A percentile compares a stretch with the other conserved stretches of the same genome.
These are phyloP conservation scores for Thinopyrum elongatum DNA, from an alignment of 176 grass and related monocot species.

Conservation along the genomic window DNA sequence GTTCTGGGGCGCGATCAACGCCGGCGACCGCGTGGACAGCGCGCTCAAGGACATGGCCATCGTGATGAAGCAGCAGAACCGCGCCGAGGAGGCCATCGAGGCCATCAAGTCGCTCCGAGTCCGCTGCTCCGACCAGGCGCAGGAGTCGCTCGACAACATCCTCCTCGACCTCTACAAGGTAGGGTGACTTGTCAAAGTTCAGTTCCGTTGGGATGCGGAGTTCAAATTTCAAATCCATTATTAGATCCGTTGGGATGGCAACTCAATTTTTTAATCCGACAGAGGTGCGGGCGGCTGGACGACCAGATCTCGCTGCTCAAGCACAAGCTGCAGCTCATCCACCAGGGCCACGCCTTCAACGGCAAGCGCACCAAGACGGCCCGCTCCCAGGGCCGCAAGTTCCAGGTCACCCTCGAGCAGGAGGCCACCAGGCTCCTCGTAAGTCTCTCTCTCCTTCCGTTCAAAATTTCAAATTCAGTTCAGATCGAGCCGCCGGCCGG, in stretches of 20 bases:
- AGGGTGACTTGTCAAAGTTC: background rate
- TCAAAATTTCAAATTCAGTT: background rate
- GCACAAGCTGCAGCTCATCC: slow-evolving; percentile 86
- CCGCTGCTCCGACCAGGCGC: slow-evolving; percentile 88
- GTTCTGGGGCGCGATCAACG: slow-evolving; percentile 94
- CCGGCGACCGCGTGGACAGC: slow-evolving; percentile 89
- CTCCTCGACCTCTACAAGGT: slow-evolving; percentile 98
- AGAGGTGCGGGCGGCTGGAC: slow-evolving; percentile 89
- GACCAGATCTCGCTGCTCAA: slow-evolving; percentile 87
- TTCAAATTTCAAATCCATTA: background rate
- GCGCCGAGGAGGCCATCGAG: slow-evolving; percentile 95
- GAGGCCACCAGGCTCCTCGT: slow-evolving; percentile 95
- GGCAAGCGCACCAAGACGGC: slow-evolving; percentile 96
- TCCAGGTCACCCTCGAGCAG: slow-evolving; percentile 96
- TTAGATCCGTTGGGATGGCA: background rate
- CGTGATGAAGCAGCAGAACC: slow-evolving; percentile 99
- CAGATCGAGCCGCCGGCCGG: background rate
- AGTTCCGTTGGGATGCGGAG: too few relatives aligned
- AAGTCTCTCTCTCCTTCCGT: background rate
- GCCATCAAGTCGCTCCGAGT: slow-evolving; percentile 93
- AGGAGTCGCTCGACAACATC: slow-evolving; percentile 98
- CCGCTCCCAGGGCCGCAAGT: slow-evolving; percentile 87
- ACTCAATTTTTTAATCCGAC: slow-evolving; percentile 18
- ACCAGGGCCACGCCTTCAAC: slow-evolving; percentile 81
- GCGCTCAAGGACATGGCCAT: slow-evolving; percentile 99